Evolutionary conservation across 2,329 filamentous ascomycete species (phyloP).

Genomic region (Scortechinia acanthostroma): DNA sequence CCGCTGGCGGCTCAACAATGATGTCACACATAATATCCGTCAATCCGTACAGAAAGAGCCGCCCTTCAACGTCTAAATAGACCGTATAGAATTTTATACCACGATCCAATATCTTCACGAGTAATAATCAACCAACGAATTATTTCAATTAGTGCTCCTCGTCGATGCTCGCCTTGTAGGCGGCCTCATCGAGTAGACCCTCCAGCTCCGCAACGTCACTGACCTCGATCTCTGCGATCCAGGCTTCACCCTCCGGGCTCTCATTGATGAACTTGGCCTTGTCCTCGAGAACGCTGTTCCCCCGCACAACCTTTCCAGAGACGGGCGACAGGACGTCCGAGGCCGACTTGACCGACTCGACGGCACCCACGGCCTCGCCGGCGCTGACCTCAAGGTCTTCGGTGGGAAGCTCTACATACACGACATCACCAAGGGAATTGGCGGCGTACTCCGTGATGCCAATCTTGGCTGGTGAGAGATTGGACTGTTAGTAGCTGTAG

Average conservation of each 20-base stretch:
- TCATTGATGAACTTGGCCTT: conserved; percentile 55
- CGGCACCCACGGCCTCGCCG: conserved; percentile 57
- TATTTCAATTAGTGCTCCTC: too few relatives aligned
- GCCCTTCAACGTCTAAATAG: too few relatives aligned
- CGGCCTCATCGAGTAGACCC: conserved; percentile 45
- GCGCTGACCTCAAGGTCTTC: conserved; percentile 39
- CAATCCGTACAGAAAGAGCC: too few relatives aligned
- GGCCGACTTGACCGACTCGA: conserved; percentile 65
- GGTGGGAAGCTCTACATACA: conserved; percentile 60
- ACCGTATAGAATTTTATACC: too few relatives aligned
- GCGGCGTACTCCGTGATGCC: conserved; percentile 62
- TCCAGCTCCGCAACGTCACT: conserved; percentile 32
- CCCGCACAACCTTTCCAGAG: conserved; percentile 47
- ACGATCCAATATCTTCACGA: too few relatives aligned
- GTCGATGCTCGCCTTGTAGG: conserved; percentile 49
- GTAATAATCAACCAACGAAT: too few relatives aligned
- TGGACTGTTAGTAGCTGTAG: too few relatives aligned
- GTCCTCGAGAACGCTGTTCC: conserved; percentile 45
- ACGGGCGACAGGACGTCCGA: conserved; percentile 63
- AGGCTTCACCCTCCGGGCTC: conserved; percentile 38
- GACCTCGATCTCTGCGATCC: conserved; percentile 61
- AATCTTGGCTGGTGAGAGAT: conserved; percentile 27
- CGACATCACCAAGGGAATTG: conserved; percentile 58
- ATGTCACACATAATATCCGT: too few relatives aligned
- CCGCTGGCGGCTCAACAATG: too few relatives aligned